These are phyloP conservation scores for Hortaea werneckii DNA, from an alignment of 2,329 filamentous ascomycete genomes.

Conservation along the genomic window DNA sequence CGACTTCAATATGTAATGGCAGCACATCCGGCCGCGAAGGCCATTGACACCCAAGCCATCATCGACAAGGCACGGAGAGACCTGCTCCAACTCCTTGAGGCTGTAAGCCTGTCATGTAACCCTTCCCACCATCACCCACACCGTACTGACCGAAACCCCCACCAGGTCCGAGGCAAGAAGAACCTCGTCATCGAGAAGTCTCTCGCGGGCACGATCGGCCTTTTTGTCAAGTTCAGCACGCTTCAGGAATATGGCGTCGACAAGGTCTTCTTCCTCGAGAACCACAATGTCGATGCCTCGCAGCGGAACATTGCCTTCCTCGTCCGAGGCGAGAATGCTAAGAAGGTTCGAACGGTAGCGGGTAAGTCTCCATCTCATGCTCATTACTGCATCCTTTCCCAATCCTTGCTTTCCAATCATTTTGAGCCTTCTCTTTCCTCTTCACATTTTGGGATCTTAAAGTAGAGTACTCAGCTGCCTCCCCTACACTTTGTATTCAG, in stretches of 20 bases:
- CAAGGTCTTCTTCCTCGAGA: slow-evolving; percentile 94
- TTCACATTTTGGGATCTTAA: slow-evolving; percentile 39
- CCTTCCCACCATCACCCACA: not conserved
- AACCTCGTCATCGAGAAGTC: slow-evolving; percentile 89
- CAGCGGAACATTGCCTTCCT: slow-evolving; percentile 95
- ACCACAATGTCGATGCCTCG: slow-evolving; percentile 85
- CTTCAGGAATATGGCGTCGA: slow-evolving; percentile 96
- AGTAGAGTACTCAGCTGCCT: slow-evolving; percentile 50
- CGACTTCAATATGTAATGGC: slow-evolving; percentile 21
- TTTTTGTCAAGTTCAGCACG: slow-evolving; percentile 90
- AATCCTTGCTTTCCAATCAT: not conserved
- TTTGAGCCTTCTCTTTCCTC: not conserved
- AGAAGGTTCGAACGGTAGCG: slow-evolving; percentile 74
- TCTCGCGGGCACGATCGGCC: slow-evolving; percentile 77
- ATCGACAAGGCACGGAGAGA: slow-evolving; percentile 77
- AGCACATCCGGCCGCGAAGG: slow-evolving; percentile 45
- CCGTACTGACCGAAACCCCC: not conserved
- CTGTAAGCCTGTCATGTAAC: slow-evolving; percentile 55
- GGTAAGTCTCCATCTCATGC: slow-evolving; percentile 45
- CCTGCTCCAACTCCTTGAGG: slow-evolving; percentile 81
- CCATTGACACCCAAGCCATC: slow-evolving; percentile 65
- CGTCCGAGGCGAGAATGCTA: slow-evolving; percentile 78
- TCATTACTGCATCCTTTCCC: slow-evolving; percentile 5
- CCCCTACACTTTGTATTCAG: slow-evolving; percentile 42
- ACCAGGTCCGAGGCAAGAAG: slow-evolving; percentile 93